These are phyloP conservation scores for Suillus variegatus DNA, from an alignment of 768 basidiomycete species.

Conservation along the genomic window DNA sequence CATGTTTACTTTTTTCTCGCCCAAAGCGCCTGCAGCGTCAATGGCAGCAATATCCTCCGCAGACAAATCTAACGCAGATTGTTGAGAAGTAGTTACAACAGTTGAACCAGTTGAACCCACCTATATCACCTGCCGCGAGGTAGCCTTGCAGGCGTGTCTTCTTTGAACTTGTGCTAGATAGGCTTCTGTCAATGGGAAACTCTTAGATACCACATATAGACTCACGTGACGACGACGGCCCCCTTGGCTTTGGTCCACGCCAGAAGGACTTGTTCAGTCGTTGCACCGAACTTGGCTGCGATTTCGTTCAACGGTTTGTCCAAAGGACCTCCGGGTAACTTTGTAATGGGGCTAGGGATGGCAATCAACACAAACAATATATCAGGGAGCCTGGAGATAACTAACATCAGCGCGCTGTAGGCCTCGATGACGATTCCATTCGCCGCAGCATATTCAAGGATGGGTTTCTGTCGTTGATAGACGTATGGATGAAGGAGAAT, in stretches of 20 bases:
- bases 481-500: conserved; percentile 76
- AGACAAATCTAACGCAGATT: conserved; percentile 34
- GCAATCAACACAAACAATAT: background rate
- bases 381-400: conserved; percentile 43
- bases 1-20: background rate
- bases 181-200: background rate
- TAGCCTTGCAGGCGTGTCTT: conserved; percentile 67
- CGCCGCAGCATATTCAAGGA: conserved; percentile 57
- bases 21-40: conserved; percentile 50
- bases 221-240: conserved; percentile 63
- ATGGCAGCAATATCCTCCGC: conserved; percentile 50
- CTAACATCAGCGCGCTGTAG: conserved; percentile 45
- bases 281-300: conserved; percentile 27
- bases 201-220: background rate
- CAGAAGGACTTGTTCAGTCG: background rate
- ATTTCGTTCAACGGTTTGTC: conserved; percentile 59
- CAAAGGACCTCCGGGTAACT: conserved; percentile 59
- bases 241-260: conserved; percentile 54
- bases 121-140: conserved; percentile 63
- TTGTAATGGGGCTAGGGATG: conserved; percentile 44
- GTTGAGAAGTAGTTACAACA: background rate
- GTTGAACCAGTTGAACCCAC: conserved; percentile 33
- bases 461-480: conserved; percentile 48
- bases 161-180: conserved; percentile 61
- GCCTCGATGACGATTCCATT: conserved; percentile 71